phyloP scores from a whole-genome alignment of 1,139 yeast genomes.

The Kurtzmaniella natalensis region DNA sequence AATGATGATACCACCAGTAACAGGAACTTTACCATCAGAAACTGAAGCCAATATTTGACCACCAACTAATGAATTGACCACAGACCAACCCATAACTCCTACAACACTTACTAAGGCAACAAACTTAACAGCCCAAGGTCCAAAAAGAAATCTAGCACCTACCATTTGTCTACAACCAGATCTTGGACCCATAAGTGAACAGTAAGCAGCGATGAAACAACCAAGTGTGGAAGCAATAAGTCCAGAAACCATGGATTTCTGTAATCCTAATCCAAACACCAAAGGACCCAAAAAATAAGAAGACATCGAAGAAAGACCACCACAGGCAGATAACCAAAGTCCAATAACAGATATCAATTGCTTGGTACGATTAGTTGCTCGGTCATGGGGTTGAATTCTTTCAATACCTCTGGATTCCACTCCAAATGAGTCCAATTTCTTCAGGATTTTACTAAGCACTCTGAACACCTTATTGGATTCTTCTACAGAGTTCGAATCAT shows the following conservation, averaged over 20 bases:
- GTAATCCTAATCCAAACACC: conserved; percentile 61
- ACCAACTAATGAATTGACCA: conserved; percentile 79
- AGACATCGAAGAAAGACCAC: conserved; percentile 82
- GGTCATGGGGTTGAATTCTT: conserved; percentile 65
- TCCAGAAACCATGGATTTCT: conserved; percentile 58
- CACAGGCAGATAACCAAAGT: conserved; percentile 80
- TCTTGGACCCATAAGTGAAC: conserved; percentile 80
- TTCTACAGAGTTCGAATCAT: neutral
- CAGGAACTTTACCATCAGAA: conserved; percentile 58
- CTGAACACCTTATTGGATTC: neutral
- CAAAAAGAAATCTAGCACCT: conserved; percentile 71
- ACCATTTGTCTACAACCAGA: conserved; percentile 89
- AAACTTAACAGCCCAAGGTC: conserved; percentile 77
- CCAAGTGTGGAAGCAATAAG: conserved; percentile 62
- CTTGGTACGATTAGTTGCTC: conserved; percentile 46
- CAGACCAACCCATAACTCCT: conserved; percentile 85
- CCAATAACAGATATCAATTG: conserved; percentile 63
- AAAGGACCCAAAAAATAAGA: conserved; percentile 73
- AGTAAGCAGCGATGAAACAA: conserved; percentile 72
- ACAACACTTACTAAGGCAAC: conserved; percentile 65
- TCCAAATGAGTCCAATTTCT: conserved; percentile 40
- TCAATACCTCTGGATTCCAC: conserved; percentile 83
- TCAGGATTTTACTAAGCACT: conserved; percentile 13
- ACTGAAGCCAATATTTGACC: conserved; percentile 73
- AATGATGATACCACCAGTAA: conserved; percentile 70